Conservation (phyloP, 2,329 filamentous ascomycete genomes). For the Fusarium lyarnte region DNA sequence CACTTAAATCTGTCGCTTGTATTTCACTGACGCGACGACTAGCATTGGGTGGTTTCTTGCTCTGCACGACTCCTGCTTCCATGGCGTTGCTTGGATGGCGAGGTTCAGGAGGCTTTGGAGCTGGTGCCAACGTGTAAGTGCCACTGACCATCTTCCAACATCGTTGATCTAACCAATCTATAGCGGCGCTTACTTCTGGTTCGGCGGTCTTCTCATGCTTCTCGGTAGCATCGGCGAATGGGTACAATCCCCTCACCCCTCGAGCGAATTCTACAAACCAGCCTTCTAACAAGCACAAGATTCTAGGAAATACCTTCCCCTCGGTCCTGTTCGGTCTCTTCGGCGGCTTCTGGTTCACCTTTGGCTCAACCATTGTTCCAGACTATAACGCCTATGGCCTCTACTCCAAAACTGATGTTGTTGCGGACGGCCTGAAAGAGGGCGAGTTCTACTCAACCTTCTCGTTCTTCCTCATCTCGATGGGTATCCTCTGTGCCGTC, state of each 20-base stretch:
- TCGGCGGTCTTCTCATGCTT: neutral
- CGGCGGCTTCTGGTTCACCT: neutral
- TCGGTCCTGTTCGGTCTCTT: neutral
- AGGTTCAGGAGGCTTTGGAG: neutral
- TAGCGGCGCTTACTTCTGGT: neutral
- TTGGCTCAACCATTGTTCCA: neutral
- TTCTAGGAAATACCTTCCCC: neutral
- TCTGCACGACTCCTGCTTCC: neutral
- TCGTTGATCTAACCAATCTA: rapidly evolving
- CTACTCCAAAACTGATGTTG: neutral
- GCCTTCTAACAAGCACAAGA: neutral
- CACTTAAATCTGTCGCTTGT: rapidly evolving
- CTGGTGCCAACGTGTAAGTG: neutral
- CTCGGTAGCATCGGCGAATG: neutral
- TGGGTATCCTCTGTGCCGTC: neutral
- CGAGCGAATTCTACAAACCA: rapidly evolving
- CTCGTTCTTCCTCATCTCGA: neutral
- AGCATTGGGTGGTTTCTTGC: neutral
- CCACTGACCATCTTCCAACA: rapidly evolving
- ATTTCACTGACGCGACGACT: neutral
- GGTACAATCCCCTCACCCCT: neutral
- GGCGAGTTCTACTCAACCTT: neutral
- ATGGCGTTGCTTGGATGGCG: neutral
- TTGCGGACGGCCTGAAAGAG: neutral
- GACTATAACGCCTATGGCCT: neutral